phyloP scores from a whole-genome alignment of 2,329 filamentous ascomycete species.

The Chaetothyriales sp. region DNA sequence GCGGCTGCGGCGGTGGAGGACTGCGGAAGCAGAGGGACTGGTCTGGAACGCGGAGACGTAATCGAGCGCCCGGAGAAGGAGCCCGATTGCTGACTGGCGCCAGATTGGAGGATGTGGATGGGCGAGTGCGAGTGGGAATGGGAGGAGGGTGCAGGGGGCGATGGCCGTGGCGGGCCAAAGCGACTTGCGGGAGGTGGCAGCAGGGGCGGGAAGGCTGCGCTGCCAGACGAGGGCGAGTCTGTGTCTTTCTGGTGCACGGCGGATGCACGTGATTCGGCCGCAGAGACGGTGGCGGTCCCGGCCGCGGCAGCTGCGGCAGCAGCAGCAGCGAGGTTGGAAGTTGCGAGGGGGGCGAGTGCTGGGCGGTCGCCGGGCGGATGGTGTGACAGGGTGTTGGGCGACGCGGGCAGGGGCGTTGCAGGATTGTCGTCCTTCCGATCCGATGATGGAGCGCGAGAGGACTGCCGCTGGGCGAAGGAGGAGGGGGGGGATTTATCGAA shows the following conservation, averaged over 20 bases:
- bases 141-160: constrained; percentile 6
- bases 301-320: constrained; percentile 15
- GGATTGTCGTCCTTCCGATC: constrained; percentile 5
- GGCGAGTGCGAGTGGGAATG: constrained; percentile 27
- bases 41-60: constrained; percentile 41
- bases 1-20: constrained; percentile 40
- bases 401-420: constrained; percentile 33
- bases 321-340: constrained; percentile 31
- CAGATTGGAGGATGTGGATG: constrained; percentile 39
- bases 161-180: constrained; percentile 7
- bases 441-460: constrained; percentile 7
- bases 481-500: constrained; percentile 15
- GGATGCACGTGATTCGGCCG: neutral
- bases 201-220: constrained; percentile 6
- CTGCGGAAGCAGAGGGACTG: constrained; percentile 37
- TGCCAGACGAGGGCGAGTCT: constrained; percentile 3
- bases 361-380: constrained; percentile 41
- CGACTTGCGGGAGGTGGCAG: constrained; percentile 5
- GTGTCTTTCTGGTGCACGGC: neutral
- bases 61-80: constrained; percentile 37
- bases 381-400: constrained; percentile 35
- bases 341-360: constrained; percentile 43
- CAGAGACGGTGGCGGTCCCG: neutral
- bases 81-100: constrained; percentile 34
- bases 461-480: constrained; percentile 12